These are phyloP conservation scores for Carpinus fangiana DNA, from an alignment of 306 rosid genomes.

Conservation along the genomic window DNA sequence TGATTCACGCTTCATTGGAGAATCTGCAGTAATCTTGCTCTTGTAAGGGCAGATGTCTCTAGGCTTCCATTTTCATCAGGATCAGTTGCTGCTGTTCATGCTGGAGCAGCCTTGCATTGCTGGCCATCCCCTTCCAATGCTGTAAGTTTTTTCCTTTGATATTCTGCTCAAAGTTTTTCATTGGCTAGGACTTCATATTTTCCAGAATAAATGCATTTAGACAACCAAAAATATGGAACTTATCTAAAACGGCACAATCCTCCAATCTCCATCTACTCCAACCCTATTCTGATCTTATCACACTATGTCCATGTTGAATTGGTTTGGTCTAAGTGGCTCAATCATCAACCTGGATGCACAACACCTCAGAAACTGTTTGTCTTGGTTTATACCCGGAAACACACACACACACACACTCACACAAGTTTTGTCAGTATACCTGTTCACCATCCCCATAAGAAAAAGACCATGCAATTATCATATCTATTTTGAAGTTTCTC, in stretches of 20 bases:
- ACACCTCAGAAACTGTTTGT: neutral
- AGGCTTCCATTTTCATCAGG: constrained; percentile 91
- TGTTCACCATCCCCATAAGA: neutral
- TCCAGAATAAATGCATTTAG: constrained; percentile 8
- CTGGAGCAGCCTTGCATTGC: constrained; percentile 95
- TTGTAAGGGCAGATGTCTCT: constrained; percentile 93
- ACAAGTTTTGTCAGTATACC: neutral
- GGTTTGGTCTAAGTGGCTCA: neutral
- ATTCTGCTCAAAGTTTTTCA: constrained; percentile 13
- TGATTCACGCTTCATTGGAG: constrained; percentile 32
- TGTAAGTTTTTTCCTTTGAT: constrained; percentile 52
- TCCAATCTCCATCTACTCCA: neutral
- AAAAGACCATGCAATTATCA: neutral
- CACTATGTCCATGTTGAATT: neutral
- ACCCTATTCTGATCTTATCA: constrained; percentile 8
- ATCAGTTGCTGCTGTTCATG: constrained; percentile 91
- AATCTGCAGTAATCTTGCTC: constrained; percentile 83
- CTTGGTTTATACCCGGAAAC: neutral
- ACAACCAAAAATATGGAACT: neutral
- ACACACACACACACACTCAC: neutral
- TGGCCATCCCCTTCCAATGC: constrained; percentile 98
- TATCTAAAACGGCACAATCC: neutral
- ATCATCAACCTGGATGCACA: neutral
- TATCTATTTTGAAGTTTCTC: constrained; percentile 12
- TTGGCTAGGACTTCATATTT: neutral